These are phyloP conservation scores for Achaetomiella virescens DNA, from an alignment of 495 filamentous ascomycete species.

Conservation along the genomic window DNA sequence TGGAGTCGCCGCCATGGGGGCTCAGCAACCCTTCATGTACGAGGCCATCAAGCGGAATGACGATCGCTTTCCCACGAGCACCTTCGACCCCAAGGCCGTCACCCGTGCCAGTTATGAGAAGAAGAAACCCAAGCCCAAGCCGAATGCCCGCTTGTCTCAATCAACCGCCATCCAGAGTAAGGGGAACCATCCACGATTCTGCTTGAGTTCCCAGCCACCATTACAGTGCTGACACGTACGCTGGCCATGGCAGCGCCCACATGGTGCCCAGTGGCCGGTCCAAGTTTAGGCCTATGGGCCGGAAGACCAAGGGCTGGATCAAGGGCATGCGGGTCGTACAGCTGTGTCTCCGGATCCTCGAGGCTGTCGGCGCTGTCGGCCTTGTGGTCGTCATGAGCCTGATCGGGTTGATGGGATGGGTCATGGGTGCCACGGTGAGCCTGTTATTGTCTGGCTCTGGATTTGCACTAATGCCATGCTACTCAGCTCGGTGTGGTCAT, in stretches of 20 bases:
- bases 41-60: constrained; percentile 43
- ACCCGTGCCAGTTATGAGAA: constrained; percentile 64
- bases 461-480: neutral
- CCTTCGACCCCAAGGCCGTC: constrained; percentile 77
- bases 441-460: too few species aligned
- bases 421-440: constrained; percentile 71
- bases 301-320: constrained; percentile 60
- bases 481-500: constrained; percentile 61
- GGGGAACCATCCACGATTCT: constrained; percentile 19
- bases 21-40: constrained; percentile 72
- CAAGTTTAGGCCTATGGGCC: constrained; percentile 56
- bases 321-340: constrained; percentile 59
- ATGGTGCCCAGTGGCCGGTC: constrained; percentile 18
- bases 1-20: constrained; percentile 44
- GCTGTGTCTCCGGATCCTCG: constrained; percentile 55
- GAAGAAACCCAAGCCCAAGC: constrained; percentile 58
- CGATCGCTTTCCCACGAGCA: constrained; percentile 43
- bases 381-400: constrained; percentile 66
- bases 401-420: constrained; percentile 58
- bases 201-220: neutral
- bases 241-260: constrained; percentile 29
- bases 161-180: constrained; percentile 81
- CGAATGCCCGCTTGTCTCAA: constrained; percentile 63
- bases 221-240: constrained; percentile 11
- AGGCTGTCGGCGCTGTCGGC: constrained; percentile 62